phyloP scores from a whole-genome alignment of 805 yeast genomes.

The Kuraishia floccosa region DNA sequence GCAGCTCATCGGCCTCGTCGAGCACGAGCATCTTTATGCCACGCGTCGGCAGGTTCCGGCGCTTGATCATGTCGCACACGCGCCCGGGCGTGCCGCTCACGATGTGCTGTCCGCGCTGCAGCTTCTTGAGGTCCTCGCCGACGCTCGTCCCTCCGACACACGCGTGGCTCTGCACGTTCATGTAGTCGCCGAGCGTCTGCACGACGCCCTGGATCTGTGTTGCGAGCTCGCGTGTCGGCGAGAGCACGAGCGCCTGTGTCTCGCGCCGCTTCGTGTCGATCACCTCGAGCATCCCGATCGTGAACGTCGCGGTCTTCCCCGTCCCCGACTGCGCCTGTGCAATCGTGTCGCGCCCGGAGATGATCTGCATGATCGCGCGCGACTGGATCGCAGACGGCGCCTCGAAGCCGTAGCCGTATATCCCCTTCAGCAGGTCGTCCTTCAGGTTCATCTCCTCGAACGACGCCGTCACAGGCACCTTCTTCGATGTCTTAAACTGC shows the following conservation, averaged over 20 bases:
- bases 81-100: slow-evolving; percentile 99
- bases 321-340: slow-evolving; percentile 91
- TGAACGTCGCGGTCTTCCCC: slow-evolving; percentile 83
- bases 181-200: slow-evolving; percentile 77
- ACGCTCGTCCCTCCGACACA: slow-evolving; percentile 95
- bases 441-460: slow-evolving; percentile 72
- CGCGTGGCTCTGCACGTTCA: slow-evolving; percentile 88
- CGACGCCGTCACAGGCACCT: slow-evolving; percentile 35
- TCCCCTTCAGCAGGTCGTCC: slow-evolving; percentile 49
- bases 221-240: slow-evolving; percentile 97
- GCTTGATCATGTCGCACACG: slow-evolving; percentile 90
- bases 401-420: slow-evolving; percentile 75
- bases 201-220: slow-evolving; percentile 93
- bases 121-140: slow-evolving; percentile 77
- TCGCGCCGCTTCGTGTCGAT: slow-evolving; percentile 63
- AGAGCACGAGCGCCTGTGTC: slow-evolving; percentile 87
- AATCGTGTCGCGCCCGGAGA: slow-evolving; percentile 60
- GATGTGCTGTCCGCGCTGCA: slow-evolving; percentile 80
- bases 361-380: slow-evolving; percentile 70
- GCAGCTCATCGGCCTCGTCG: slow-evolving; percentile 98
- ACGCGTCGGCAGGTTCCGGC: slow-evolving; percentile 74
- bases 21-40: slow-evolving; percentile 87
- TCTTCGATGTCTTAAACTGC: slow-evolving; percentile 52
- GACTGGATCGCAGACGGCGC: slow-evolving; percentile 76
- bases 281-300: slow-evolving; percentile 49